Percentiles rank a stretch among this genome's conserved stretches.
Evolutionary conservation across 2,329 filamentous ascomycete species (phyloP).

Genomic region (Aspergillus viridinutans): DNA sequence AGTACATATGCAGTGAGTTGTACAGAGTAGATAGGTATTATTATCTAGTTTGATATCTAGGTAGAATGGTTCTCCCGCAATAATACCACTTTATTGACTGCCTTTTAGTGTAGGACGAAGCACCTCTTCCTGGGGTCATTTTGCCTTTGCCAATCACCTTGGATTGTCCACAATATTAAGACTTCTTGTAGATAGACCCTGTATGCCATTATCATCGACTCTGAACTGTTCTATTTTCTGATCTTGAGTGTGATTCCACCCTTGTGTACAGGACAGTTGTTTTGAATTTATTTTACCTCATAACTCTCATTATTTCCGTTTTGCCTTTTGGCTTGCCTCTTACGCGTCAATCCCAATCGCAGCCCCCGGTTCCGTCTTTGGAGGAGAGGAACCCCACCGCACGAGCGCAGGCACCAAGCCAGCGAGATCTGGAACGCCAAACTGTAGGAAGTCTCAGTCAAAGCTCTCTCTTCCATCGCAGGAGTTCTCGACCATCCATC

Average conservation of each 20-base stretch:
- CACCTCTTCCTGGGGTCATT: too few species aligned
- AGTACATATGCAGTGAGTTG: not conserved
- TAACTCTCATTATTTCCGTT: not conserved
- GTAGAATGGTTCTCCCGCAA: not conserved
- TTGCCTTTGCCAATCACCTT: not conserved
- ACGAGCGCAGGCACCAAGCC: conserved; percentile 19
- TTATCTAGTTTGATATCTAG: not conserved
- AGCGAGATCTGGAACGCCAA: conserved; percentile 2
- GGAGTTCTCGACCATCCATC: conserved; percentile 5
- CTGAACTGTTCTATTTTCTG: not conserved
- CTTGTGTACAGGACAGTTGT: not conserved
- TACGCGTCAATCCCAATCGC: conserved; percentile 18
- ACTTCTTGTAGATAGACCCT: not conserved
- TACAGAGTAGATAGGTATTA: not conserved
- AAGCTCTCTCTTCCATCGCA: conserved; percentile 6
- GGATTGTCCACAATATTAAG: not conserved
- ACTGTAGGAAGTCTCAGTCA: not conserved
- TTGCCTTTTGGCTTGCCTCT: conserved; percentile 4
- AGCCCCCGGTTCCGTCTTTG: conserved; percentile 16
- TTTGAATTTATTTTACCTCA: not conserved
- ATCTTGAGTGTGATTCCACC: not conserved
- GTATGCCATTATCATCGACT: not conserved
- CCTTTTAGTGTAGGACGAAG: not conserved
- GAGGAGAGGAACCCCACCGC: conserved; percentile 18
- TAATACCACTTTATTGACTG: not conserved